Base-by-base conservation (phyloP, 768 basidiomycete genomes). In the Chalciporus chontae region DNA sequence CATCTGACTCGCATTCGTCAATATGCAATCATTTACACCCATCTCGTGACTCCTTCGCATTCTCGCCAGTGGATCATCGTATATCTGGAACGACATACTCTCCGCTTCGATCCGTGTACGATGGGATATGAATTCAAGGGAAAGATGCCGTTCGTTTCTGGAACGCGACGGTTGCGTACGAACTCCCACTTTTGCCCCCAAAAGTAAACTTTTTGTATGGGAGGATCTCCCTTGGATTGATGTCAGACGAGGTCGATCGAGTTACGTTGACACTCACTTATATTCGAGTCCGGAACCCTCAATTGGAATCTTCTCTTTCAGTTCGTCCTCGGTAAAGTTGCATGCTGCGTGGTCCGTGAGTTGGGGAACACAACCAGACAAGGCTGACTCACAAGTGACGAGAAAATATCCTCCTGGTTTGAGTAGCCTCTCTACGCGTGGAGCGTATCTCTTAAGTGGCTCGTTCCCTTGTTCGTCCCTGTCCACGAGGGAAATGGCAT, bases 281-380 rank as follows among this genome's bases (percentile, higher is more conserved):
- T 84, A 90, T 34, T 61, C 48, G 27, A 93, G 67, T 5, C 75
- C 72, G 15, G 79, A 77, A 13, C 69, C 75, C 8, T 67, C 59
- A 0, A 67, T 71, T 11, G 68, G 67, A 57, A 91, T 88, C 45
- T 60, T 76, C 4, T 69, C 60, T 56, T 73, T 77, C 31, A 92
- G 61, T 60, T 93, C 90, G 0, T 83, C 79, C 56, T 88, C 84
- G 0, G 90, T 93, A 57, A 90, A 92, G 62, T 92, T 92, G 60
- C 90, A 93, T 2, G 90, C 86, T 84, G 52, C 2, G 14, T 11
- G 0, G 17, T 21, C 3, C 15, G 37, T 58, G 11, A 47, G 19
- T 43, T 3, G 26, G 37, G 37, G 37, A 23, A 34, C 14, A 24
- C 27, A 9, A 8, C 9, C 50, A 9, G 5, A 17, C 36, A 37